Evolutionary conservation across 805 yeast species (phyloP).

Genomic region (Candida germanica): DNA sequence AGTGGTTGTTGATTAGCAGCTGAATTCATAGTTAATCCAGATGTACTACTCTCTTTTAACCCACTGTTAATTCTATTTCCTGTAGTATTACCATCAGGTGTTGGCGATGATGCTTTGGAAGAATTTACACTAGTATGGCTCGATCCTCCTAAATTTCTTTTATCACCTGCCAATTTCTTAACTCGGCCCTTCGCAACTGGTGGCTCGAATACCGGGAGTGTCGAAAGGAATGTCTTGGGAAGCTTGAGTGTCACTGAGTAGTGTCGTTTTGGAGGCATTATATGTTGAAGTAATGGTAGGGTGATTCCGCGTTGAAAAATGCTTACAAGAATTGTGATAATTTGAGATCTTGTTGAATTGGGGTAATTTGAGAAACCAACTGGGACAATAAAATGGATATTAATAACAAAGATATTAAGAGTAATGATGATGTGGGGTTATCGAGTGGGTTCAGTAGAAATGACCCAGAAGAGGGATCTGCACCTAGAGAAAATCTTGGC

Average conservation of each 20-base stretch:
- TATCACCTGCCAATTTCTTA: constrained; percentile 32
- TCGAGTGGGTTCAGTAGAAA: too few species aligned
- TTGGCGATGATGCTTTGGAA: constrained; percentile 30
- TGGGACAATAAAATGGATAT: too few species aligned
- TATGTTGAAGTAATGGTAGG: not conserved
- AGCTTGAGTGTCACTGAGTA: constrained; percentile 32
- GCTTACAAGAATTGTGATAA: too few species aligned
- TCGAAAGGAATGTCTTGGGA: constrained; percentile 26
- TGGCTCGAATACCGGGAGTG: constrained; percentile 33
- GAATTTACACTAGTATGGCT: constrained; percentile 2
- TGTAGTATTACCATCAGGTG: constrained; percentile 13
- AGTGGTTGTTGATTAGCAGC: constrained; percentile 24
- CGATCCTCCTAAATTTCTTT: constrained; percentile 15
- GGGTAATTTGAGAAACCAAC: too few species aligned
- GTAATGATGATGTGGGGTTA: too few species aligned
- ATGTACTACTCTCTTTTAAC: constrained; percentile 38
- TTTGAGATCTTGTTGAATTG: too few species aligned
- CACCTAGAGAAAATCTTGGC: too few species aligned
- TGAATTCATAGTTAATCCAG: constrained; percentile 38
- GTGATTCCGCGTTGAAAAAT: constrained; percentile 1
- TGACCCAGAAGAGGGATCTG: too few species aligned
- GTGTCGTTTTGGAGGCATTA: constrained; percentile 24
- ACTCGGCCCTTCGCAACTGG: constrained; percentile 29
- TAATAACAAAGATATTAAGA: too few species aligned
- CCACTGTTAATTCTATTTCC: constrained; percentile 35